Percentiles rank a stretch among this genome's conserved stretches.
phyloP scores from a whole-genome alignment of 352 stramenopile genomes.

The Globisporangium ultimum region DNA sequence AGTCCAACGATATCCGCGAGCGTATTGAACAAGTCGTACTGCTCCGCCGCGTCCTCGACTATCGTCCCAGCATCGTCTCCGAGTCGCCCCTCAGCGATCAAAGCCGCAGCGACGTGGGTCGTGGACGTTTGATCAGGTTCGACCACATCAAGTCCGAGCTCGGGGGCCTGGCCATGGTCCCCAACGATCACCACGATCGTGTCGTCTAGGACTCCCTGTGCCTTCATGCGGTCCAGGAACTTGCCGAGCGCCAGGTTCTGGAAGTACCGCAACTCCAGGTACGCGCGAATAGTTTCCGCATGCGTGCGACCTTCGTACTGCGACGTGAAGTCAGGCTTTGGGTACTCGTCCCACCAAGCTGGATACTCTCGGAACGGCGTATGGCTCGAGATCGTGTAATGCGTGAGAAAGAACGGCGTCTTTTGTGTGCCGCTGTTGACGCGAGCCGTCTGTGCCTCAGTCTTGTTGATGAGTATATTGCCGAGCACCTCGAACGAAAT shows the following conservation, averaged over 20 bases:
- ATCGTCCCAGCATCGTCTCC: conserved; percentile 21
- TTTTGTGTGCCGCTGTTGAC: conserved; percentile 20
- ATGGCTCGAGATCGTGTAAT: conserved; percentile 64
- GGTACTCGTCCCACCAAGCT: conserved; percentile 28
- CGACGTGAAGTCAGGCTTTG: conserved; percentile 28
- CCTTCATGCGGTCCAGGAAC: conserved; percentile 47
- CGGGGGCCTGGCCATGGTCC: conserved; percentile 43
- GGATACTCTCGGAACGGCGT: conserved; percentile 30
- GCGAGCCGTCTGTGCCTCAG: conserved; percentile 23
- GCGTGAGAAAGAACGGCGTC: conserved; percentile 44
- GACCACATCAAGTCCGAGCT: conserved; percentile 24
- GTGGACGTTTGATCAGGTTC: conserved; percentile 28
- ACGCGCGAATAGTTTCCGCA: conserved; percentile 18
- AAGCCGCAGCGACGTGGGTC: conserved; percentile 24
- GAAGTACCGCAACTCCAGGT: conserved; percentile 52
- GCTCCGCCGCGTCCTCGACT: conserved; percentile 26
- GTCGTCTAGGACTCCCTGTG: conserved; percentile 38
- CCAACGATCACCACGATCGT: conserved; percentile 53
- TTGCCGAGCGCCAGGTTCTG: conserved; percentile 39
- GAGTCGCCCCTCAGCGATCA: conserved; percentile 36
- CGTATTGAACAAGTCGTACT: conserved; percentile 45
- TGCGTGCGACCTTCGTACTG: conserved; percentile 23
- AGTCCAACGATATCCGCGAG: conserved; percentile 38
- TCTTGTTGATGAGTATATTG: conserved; percentile 47
- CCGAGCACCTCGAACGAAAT: conserved; percentile 40